These are phyloP conservation scores for Fusarium ambrosium DNA, from an alignment of 2,329 filamentous ascomycete genomes.

Conservation along the genomic window DNA sequence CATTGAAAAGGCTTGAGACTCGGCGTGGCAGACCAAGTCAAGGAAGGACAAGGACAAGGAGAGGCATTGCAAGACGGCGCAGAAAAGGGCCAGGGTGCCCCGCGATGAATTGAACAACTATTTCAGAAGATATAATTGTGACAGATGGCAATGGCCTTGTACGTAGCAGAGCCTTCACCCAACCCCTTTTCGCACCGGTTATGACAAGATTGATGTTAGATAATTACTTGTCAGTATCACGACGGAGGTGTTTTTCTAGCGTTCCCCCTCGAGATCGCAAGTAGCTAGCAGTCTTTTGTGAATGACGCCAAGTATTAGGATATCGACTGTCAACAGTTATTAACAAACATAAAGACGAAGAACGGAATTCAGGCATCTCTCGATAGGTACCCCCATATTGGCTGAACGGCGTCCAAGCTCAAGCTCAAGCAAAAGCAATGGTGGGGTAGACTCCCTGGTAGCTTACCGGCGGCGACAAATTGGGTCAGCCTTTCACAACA, in stretches of 20 bases:
- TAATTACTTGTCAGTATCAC: background rate
- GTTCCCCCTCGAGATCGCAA: background rate
- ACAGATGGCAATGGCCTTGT: conserved; percentile 19
- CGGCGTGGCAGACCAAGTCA: conserved; percentile 28
- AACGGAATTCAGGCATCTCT: background rate
- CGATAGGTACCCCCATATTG: background rate
- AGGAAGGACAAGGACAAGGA: conserved; percentile 22
- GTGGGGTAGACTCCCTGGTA: conserved; percentile 21
- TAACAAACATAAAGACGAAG: background rate
- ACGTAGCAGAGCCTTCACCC: conserved; percentile 13
- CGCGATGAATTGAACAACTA: conserved; percentile 39
- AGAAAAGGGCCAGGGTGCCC: conserved; percentile 10
- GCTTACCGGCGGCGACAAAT: conserved; percentile 8
- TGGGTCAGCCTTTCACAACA: conserved; percentile 8
- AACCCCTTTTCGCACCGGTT: background rate
- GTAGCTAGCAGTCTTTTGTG: background rate
- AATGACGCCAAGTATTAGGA: background rate
- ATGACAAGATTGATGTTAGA: background rate
- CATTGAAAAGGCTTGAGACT: conserved; percentile 32
- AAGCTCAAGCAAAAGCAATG: background rate
- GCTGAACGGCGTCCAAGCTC: background rate
- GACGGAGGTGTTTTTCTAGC: background rate
- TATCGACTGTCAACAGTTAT: background rate
- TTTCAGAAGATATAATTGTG: conserved; percentile 20
- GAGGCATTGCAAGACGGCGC: conserved; percentile 17